Conservation (phyloP, 192 early-diverging fungal genomes). For the Coemansia reversa region DNA sequence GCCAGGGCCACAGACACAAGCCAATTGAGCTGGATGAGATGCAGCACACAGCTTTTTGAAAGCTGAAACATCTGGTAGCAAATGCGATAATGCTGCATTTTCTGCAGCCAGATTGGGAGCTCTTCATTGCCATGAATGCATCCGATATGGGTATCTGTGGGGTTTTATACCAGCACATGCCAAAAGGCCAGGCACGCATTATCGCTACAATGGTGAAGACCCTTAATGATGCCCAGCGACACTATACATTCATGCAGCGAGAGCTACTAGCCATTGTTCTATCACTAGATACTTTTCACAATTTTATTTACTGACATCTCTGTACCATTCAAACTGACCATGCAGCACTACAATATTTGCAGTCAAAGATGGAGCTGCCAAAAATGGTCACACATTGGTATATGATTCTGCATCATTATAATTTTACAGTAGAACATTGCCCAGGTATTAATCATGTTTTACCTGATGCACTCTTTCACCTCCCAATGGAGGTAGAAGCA, state of each 20-base stretch:
- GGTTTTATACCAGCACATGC: not conserved
- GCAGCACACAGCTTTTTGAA: no score
- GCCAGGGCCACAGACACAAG: no score
- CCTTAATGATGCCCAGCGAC: not conserved
- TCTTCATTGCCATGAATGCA: not conserved
- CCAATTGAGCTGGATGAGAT: no score
- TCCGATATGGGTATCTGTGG: conserved; percentile 2
- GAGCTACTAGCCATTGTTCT: conserved; percentile 4
- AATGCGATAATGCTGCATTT: not conserved
- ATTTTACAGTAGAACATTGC: not conserved
- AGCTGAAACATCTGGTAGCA: no score
- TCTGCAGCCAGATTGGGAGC: not conserved
- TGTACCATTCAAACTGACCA: conserved; percentile 49
- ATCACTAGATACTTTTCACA: conserved; percentile 15
- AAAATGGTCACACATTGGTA: conserved; percentile 24
- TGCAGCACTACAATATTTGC: not conserved
- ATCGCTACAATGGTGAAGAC: not conserved
- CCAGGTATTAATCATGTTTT: not conserved
- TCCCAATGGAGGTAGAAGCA: not conserved
- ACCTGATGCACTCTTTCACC: not conserved
- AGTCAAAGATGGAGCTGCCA: not conserved
- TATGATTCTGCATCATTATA: not conserved
- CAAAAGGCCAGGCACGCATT: no score
- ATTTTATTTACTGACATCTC: conserved; percentile 31
- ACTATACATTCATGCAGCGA: not conserved